Evolutionary conservation across 1,284 basidiomycete species (phyloP), one percentile per base, ranked within the genome.

Genomic region (Apiotrichum gracile): DNA sequence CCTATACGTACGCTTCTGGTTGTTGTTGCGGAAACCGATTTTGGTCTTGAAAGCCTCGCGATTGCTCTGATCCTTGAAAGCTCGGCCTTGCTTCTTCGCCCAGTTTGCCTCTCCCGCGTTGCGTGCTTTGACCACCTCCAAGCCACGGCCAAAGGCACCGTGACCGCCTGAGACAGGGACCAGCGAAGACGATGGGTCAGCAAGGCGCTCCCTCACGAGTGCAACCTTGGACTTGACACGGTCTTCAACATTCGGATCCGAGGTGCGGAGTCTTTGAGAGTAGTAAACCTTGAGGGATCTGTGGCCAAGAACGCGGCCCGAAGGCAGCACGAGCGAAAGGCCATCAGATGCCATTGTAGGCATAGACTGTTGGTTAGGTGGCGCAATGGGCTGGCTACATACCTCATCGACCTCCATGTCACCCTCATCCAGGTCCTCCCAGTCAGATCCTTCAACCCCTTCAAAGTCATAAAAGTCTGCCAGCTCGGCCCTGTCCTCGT

Each of bases 391-490:
- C 60, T 27, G n/a, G n/a, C n/a, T n/a, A n/a, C n/a, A n/a, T n/a
- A 19, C 12, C 19, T 26, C 46, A 6, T 38, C 34, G 8, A n/a
- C 29, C n/a, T 19, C 29, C 44, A 61, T 53, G 52, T 60, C 57
- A 31, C 67, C 63, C 61, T 69, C 70, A 50, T 61, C 66, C 52
- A 70, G 64, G 49, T 75, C 74, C 50, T 75, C 72, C 63, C 69
- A 75, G 21, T 75, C 69, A 9, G 52, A 58, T 9, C 78, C 80
- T 52, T 83, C 81, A 0, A 86, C 85, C 67, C 81, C 76, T 0
- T 84, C 81, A 72, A 94, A 98, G 74, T 97, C 91, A 76, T 97
- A 99, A 70, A 82, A 97, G 64, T 97, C 94, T 0, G 91, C 88
- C 7, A 96, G 65, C 67, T 97, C 92, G 43, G 94, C 81, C 44